phyloP scores from a whole-genome alignment of 1,284 basidiomycete genomes.

The Farysia itapuensis region DNA sequence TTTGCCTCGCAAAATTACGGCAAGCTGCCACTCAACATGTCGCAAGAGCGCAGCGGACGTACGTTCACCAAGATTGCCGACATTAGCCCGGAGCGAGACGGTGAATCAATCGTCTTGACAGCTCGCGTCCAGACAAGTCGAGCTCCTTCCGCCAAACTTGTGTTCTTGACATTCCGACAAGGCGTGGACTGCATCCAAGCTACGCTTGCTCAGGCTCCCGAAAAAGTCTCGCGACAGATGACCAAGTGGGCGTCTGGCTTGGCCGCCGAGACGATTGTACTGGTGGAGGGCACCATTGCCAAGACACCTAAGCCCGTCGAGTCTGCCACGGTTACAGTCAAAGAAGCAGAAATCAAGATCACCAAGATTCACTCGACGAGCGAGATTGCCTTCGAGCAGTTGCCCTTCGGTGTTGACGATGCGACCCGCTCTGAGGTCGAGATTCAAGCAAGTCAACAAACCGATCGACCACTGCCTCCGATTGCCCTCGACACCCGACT shows the following conservation, averaged over 20 bases:
- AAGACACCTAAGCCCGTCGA: conserved; percentile 78
- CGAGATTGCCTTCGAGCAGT: conserved; percentile 66
- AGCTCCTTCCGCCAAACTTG: conserved; percentile 77
- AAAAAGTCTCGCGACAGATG: conserved; percentile 94
- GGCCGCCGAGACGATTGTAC: conserved; percentile 84
- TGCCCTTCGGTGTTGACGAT: conserved; percentile 93
- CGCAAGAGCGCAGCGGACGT: conserved; percentile 67
- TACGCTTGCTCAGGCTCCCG: conserved; percentile 74
- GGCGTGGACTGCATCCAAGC: conserved; percentile 87
- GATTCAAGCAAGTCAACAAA: conserved; percentile 64
- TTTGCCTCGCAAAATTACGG: conserved; percentile 86
- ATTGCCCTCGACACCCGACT: conserved; percentile 75
- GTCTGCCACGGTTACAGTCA: conserved; percentile 84
- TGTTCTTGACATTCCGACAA: conserved; percentile 89
- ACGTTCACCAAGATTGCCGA: conserved; percentile 68
- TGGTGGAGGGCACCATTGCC: conserved; percentile 71
- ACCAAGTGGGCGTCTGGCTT: conserved; percentile 84
- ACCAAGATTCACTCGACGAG: conserved; percentile 82
- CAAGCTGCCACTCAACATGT: conserved; percentile 86
- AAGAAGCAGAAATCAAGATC: conserved; percentile 85
- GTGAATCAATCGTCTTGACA: conserved; percentile 79
- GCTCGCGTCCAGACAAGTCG: conserved; percentile 90
- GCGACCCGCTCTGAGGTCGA: conserved; percentile 81
- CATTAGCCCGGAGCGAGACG: conserved; percentile 71
- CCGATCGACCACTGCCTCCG: conserved; percentile 53